Evolutionary conservation across 2,329 filamentous ascomycete genomes (phyloP), one percentile per base, ranked within the genome.

Genomic region (Fusarium pseudoanthophilum): DNA sequence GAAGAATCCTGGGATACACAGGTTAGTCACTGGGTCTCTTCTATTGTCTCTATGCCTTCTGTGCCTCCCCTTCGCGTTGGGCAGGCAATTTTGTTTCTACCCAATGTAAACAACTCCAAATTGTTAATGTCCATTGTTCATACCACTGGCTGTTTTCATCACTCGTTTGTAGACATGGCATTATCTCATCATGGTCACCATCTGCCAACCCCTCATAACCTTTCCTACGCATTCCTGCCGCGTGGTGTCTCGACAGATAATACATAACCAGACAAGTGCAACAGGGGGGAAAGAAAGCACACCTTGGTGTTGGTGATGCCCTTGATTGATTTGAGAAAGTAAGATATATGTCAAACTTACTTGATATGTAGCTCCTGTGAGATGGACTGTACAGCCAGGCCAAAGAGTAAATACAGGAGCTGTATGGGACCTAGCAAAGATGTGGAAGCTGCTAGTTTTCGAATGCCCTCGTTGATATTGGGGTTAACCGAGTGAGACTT

Each of bases 21-120:
- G 51, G 71, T 74, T 59, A 74, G 71, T 70, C 52, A 72, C 49
- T 40, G 60, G 51, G 14, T 49, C 24, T 48, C 48, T 64, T 39
- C 45, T 58, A 32, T 61, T 45, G 40, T 58, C 32, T 56, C 46
- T 59, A 32, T 71, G 24, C 37, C 20, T 56, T 49, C 37, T 56
- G 40, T 58, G 42, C 59, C 63, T 62, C 53, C 18, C 32, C 42
- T 64, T 67, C 64, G 53, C 58, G 40, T 53, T 60, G 36, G 53
- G 37, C 32, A 62, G 37, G 36, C 32, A 64, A 42, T 53, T 43
- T 48, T 49, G 53, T 63, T 67, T 43, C 53, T 51, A 40, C 55
- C 57, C 62, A 71, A 37, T 45, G 55, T 48, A 43, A 37, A 52
- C 39, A 42, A 37, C 45, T 52, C 28, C 36, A 45, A 34, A 32